These are phyloP conservation scores for Immersiella caudata DNA, from an alignment of 495 filamentous ascomycete species.

Conservation along the genomic window DNA sequence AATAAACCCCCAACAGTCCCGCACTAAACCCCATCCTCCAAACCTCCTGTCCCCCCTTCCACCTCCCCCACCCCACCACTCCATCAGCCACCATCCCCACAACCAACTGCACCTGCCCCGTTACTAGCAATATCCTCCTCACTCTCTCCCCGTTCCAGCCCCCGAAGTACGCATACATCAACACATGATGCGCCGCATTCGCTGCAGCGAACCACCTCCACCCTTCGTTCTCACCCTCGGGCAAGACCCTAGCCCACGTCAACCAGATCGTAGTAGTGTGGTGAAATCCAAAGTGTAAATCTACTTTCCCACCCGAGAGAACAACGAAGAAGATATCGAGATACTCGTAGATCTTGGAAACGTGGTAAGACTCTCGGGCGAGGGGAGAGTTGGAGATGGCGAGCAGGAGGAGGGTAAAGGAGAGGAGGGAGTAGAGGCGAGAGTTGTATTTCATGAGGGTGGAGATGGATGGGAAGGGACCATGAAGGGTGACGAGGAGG, in stretches of 20 bases:
- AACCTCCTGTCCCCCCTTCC: neutral
- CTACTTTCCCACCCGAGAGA: neutral
- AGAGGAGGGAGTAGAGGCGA: conserved; percentile 5
- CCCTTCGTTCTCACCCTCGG: neutral
- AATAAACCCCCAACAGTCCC: conserved; percentile 5
- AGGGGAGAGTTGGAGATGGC: neutral
- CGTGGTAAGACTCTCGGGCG: neutral
- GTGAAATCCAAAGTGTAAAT: conserved; percentile 1
- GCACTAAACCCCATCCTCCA: conserved; percentile 2
- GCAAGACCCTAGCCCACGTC: neutral
- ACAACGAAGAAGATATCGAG: conserved; percentile 1
- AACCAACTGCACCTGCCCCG: neutral
- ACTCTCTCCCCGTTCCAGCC: neutral
- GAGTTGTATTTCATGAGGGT: conserved; percentile 6
- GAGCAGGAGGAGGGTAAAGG: neutral
- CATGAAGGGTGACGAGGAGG: neutral
- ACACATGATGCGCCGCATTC: conserved; percentile 8
- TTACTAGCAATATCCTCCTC: neutral
- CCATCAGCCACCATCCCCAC: neutral
- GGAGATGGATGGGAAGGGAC: neutral
- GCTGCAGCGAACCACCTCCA: conserved; percentile 10
- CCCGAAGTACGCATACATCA: conserved; percentile 13
- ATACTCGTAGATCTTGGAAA: conserved; percentile 8
- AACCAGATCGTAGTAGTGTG: conserved; percentile 7
- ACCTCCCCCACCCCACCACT: neutral